Evolutionary conservation across 129 eudicot genomes (phyloP), one percentile per base, ranked within the genome.

Genomic region (Smallanthus sonchifolius): DNA sequence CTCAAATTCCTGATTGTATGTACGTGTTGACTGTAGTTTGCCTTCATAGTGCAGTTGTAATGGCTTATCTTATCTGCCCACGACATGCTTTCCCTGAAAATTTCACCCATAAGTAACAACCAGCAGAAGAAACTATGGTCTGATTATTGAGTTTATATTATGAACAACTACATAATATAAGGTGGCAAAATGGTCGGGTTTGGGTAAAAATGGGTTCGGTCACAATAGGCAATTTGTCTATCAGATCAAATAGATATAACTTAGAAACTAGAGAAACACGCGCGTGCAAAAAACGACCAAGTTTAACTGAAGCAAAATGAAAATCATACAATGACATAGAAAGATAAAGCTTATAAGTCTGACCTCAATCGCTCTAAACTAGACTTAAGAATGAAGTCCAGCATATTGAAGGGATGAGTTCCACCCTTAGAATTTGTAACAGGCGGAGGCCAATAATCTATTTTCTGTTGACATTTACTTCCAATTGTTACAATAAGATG

Each of bases 321-420:
- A n/a, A n/a, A n/a, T 40, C 11, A 17, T n/a, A 51, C 40, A 51
- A 60, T 56, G 42, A 56, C n/a, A 34, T 30, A 52, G 15, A 51
- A 63, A 34, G 66, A 32, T 49, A 8, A 52, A 56, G 57, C 3
- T 17, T 11, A 42, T 0, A 56, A 57, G 28, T 44, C 80, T 77
- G 60, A 92, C 97, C 97, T 89, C 91, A 83, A 65, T 3, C 93
- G 89, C 62, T 92, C 89, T 83, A 92, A 82, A 61, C 85, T 89
- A 64, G 51, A 72, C 78, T 75, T 92, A 17, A 92, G 80, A 84
- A 86, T 82, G 28, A 72, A 70, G 71, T 92, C 96, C 87, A 92
- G 80, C 49, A 73, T 87, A 75, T 70, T 85, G 60, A 86, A 92
- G 76, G 79, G 84, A 28, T 83, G 75, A 9, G 49, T 79, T 73